These are phyloP conservation scores for Lachancea kluyveri DNA, from an alignment of 805 yeast species.

Conservation along the genomic window DNA sequence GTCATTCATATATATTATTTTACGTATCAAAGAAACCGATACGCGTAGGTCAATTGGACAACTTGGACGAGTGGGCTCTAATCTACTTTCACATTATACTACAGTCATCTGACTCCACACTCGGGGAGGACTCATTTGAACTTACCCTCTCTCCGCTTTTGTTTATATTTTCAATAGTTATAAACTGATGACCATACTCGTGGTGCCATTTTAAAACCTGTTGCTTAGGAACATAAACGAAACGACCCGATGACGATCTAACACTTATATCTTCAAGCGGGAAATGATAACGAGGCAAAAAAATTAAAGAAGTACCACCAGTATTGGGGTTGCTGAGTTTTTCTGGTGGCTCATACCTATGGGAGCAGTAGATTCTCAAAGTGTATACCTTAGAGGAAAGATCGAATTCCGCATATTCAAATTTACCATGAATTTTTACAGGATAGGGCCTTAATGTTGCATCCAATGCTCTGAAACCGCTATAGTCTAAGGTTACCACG, in stretches of 20 bases:
- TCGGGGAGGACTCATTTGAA: too few species aligned
- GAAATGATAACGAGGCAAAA: slow-evolving; percentile 70
- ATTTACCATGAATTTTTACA: slow-evolving; percentile 53
- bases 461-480: slow-evolving; percentile 67
- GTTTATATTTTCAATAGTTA: slow-evolving; percentile 18
- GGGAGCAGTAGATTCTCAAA: slow-evolving; percentile 42
- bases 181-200: slow-evolving; percentile 35
- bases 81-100: too few species aligned
- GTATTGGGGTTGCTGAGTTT: slow-evolving; percentile 14
- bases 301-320: slow-evolving; percentile 50
- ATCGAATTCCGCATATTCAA: slow-evolving; percentile 53
- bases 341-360: too few species aligned
- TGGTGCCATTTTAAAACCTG: slow-evolving; percentile 74
- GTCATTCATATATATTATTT: too few species aligned
- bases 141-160: slow-evolving; percentile 1
- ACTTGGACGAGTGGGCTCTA: too few species aligned
- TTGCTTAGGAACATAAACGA: slow-evolving; percentile 42
- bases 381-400: slow-evolving; percentile 40
- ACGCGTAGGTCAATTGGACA: too few species aligned
- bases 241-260: slow-evolving; percentile 48
- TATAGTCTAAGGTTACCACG: slow-evolving; percentile 10
- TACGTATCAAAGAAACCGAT: too few species aligned
- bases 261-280: slow-evolving; percentile 43
- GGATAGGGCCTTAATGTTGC: slow-evolving; percentile 79
- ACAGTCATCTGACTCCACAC: too few species aligned